Conservation (phyloP, 2,329 filamentous ascomycete genomes). For the Pseudogymnoascus verrucosus region DNA sequence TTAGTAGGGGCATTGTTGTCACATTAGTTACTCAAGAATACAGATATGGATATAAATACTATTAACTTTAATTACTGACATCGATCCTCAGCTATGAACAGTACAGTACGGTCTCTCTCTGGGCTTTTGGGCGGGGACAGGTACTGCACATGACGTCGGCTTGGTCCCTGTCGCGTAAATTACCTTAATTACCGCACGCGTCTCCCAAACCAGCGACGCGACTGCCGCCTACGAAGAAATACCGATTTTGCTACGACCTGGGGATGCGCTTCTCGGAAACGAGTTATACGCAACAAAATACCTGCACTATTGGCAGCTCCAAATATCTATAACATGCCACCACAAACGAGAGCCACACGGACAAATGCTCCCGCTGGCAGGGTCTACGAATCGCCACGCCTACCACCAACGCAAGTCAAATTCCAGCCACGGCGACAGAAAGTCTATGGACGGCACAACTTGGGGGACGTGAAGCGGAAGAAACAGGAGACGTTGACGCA, state of each 20-base stretch:
- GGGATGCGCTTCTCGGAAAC: neutral
- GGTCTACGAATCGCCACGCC: neutral
- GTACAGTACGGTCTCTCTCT: no score
- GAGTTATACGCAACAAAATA: neutral
- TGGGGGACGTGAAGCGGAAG: neutral
- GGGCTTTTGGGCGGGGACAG: no score
- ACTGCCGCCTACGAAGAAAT: neutral
- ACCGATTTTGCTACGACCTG: neutral
- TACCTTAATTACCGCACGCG: neutral
- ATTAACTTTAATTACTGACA: no score
- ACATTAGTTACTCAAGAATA: no score
- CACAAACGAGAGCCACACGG: neutral
- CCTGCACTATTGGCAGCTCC: neutral
- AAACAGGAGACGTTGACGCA: constrained; percentile 8
- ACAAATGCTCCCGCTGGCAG: neutral
- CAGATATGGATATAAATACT: no score
- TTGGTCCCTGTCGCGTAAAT: neutral
- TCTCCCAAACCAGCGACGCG: constrained; percentile 9
- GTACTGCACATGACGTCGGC: neutral
- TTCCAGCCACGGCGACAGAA: constrained; percentile 5
- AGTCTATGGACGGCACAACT: neutral
- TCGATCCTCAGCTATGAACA: no score
- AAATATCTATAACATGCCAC: neutral
- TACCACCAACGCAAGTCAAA: neutral
- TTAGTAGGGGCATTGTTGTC: no score